Conservation (phyloP, 257 asterid genomes). For the Rubia yunnanensis region DNA sequence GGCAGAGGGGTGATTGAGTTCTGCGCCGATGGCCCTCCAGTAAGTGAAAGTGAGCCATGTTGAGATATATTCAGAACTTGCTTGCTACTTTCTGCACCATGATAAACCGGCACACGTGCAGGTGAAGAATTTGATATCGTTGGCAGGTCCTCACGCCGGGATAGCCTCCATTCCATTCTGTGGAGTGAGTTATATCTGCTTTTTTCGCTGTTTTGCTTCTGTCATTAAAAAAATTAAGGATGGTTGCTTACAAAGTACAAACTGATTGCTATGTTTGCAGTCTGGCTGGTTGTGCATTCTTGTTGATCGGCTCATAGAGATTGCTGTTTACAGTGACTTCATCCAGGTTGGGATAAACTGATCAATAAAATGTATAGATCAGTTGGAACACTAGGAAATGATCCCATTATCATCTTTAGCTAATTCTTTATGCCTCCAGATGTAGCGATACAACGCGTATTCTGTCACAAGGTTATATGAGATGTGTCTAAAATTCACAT, state of each 20-base stretch:
- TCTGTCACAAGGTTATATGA: not conserved
- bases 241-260: not conserved
- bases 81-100: not conserved
- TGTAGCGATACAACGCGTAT: too few relatives aligned
- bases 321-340: slow-evolving; percentile 54
- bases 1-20: slow-evolving; percentile 83
- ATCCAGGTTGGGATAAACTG: slow-evolving; percentile 63
- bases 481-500: not conserved
- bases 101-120: slow-evolving; percentile 20
- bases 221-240: not conserved
- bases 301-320: slow-evolving; percentile 50
- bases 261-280: slow-evolving; percentile 37
- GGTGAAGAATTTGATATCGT: slow-evolving; percentile 79
- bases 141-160: slow-evolving; percentile 97
- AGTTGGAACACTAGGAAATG: too few relatives aligned
- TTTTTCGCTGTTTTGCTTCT: not conserved
- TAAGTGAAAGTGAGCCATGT: slow-evolving; percentile 26
- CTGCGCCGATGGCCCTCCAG: slow-evolving; percentile 81
- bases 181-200: slow-evolving; percentile 41
- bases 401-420: too few relatives aligned
- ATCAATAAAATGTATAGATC: too few relatives aligned
- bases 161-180: slow-evolving; percentile 81
- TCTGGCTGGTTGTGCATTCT: slow-evolving; percentile 52
- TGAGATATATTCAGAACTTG: not conserved
- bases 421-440: too few relatives aligned